phyloP scores from a whole-genome alignment of 192 early-diverging fungal genomes.

The Gryganskiella cystojenkinii region DNA sequence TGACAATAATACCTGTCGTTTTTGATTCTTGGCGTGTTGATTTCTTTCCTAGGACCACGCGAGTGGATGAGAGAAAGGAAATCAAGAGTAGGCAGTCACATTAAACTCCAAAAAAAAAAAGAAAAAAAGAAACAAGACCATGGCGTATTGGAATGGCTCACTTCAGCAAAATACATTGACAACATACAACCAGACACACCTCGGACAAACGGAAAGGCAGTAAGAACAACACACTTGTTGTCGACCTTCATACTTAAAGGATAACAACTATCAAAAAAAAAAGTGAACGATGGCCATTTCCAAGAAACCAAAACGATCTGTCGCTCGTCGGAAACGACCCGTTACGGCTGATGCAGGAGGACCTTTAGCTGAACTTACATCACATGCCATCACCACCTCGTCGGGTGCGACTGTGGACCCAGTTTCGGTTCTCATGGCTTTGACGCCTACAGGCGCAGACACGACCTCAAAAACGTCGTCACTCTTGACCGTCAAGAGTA shows the following conservation, averaged over 20 bases:
- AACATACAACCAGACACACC: not conserved
- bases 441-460: conserved; percentile 33
- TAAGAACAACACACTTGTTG: too few species aligned
- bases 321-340: conserved; percentile 14
- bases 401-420: conserved; percentile 7
- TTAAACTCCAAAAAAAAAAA: too few species aligned
- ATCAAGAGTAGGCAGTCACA: too few species aligned
- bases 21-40: too few species aligned
- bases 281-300: not conserved
- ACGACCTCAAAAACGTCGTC: conserved; percentile 43
- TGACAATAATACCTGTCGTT: too few species aligned
- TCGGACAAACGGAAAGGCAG: too few species aligned
- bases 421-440: conserved; percentile 21
- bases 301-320: conserved; percentile 24
- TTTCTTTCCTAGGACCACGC: too few species aligned
- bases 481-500: conserved; percentile 29
- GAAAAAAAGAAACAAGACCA: too few species aligned
- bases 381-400: not conserved
- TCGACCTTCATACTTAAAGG: too few species aligned
- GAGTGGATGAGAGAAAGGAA: too few species aligned
- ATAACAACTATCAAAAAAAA: too few species aligned
- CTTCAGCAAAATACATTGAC: not conserved
- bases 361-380: not conserved
- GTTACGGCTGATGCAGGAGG: conserved; percentile 10
- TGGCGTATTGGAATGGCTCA: conserved; percentile 60